phyloP scores from a whole-genome alignment of 768 basidiomycete genomes.

The Termitomyces sp. region DNA sequence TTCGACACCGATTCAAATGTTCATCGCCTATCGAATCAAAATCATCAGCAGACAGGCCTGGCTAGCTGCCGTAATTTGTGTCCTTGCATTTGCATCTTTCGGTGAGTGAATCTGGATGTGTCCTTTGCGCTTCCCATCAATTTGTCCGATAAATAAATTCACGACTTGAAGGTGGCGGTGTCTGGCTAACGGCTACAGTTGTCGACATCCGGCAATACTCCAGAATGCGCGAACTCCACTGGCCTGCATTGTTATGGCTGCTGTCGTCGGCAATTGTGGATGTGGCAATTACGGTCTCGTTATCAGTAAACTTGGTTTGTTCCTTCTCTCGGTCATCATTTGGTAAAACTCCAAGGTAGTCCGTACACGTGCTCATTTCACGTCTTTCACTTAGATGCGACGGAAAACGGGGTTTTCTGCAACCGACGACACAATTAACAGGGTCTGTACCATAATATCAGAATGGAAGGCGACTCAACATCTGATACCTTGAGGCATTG shows the following conservation, averaged over 20 bases:
- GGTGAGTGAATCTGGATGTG: slow-evolving; percentile 16
- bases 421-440: slow-evolving; percentile 34
- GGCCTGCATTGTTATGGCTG: slow-evolving; percentile 39
- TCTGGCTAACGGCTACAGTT: slow-evolving; percentile 34
- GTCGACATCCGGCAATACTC: slow-evolving; percentile 28
- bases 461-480: background rate
- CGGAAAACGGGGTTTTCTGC: slow-evolving; percentile 35
- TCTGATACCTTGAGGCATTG: background rate
- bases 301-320: slow-evolving; percentile 32
- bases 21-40: slow-evolving; percentile 38
- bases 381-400: slow-evolving; percentile 2
- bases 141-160: background rate
- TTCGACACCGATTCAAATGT: slow-evolving; percentile 42
- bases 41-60: slow-evolving; percentile 32
- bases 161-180: slow-evolving; percentile 26
- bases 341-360: background rate
- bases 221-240: slow-evolving; percentile 37
- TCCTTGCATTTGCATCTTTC: slow-evolving; percentile 28
- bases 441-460: slow-evolving; percentile 9
- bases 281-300: slow-evolving; percentile 32
- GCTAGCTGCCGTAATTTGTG: slow-evolving; percentile 24
- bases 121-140: too few species aligned
- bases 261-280: slow-evolving; percentile 35
- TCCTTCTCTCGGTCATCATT: background rate
- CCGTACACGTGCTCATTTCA: background rate